Conservation (phyloP, 2,329 filamentous ascomycete species). For the Herpotrichia juniperi region DNA sequence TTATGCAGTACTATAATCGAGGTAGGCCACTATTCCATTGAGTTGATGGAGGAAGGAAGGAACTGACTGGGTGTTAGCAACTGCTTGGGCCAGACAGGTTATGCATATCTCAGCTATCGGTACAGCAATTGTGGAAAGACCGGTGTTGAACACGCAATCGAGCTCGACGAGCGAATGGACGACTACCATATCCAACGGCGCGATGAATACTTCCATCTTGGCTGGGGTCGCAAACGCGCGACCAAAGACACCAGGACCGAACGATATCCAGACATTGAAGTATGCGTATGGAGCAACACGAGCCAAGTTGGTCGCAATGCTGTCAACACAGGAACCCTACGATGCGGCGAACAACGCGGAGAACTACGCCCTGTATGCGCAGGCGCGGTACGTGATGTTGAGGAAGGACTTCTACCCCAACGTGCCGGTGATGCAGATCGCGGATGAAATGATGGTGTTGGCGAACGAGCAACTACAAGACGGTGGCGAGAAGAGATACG, state of each 20-base stretch:
- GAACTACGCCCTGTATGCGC: conserved; percentile 42
- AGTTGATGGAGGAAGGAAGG: not conserved
- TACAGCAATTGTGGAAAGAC: conserved; percentile 29
- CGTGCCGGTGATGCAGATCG: conserved; percentile 37
- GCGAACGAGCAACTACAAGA: conserved; percentile 41
- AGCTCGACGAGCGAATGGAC: conserved; percentile 31
- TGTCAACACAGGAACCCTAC: conserved; percentile 39
- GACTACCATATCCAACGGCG: conserved; percentile 17
- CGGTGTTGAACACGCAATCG: conserved; percentile 16
- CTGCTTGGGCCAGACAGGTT: conserved; percentile 42
- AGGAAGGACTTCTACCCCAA: conserved; percentile 37
- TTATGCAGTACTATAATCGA: conserved; percentile 42
- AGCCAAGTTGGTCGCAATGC: conserved; percentile 36
- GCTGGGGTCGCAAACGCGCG: conserved; percentile 37
- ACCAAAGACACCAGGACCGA: conserved; percentile 23
- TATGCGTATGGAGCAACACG: conserved; percentile 41
- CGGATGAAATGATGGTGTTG: conserved; percentile 35
- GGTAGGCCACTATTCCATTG: conserved; percentile 13
- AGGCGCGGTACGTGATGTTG: conserved; percentile 36
- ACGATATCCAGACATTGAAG: conserved; percentile 30
- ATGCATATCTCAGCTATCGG: conserved; percentile 41
- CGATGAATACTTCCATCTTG: conserved; percentile 42
- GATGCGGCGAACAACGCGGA: conserved; percentile 42
- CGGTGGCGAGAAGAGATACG: conserved; percentile 34
- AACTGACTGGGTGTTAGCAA: conserved; percentile 18